These are phyloP conservation scores for Botrytis aclada DNA, from an alignment of 2,329 filamentous ascomycete species.

Conservation along the genomic window DNA sequence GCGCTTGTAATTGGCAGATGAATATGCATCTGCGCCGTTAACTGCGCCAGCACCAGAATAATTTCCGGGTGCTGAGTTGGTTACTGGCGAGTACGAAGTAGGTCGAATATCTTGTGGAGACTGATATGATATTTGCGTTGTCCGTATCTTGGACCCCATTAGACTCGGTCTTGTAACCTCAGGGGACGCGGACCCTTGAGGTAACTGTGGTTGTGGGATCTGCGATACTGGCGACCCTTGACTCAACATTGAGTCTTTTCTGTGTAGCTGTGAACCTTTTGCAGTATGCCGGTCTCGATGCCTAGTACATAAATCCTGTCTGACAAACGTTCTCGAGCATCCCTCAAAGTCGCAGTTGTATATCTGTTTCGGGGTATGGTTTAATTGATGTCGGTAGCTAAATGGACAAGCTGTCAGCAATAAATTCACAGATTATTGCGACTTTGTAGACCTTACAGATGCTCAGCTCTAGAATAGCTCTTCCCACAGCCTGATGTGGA, in stretches of 20 bases:
- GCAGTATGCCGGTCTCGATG: constrained; percentile 79
- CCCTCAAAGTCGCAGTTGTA: constrained; percentile 91
- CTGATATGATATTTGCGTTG: constrained; percentile 35
- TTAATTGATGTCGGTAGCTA: constrained; percentile 85
- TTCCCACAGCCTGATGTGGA: constrained; percentile 86
- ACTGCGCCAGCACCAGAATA: constrained; percentile 32
- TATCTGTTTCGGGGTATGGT: constrained; percentile 93
- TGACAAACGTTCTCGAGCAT: constrained; percentile 86
- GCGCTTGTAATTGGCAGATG: constrained; percentile 31
- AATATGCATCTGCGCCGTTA: constrained; percentile 32
- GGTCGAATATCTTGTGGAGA: constrained; percentile 34
- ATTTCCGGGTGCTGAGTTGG: constrained; percentile 32
- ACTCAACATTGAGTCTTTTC: constrained; percentile 63
- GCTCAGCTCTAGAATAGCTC: constrained; percentile 93
- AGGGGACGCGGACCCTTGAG: constrained; percentile 34
- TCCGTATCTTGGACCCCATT: constrained; percentile 29
- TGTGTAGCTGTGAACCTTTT: constrained; percentile 72
- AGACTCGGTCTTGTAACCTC: constrained; percentile 34
- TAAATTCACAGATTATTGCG: neutral
- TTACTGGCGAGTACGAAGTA: constrained; percentile 35
- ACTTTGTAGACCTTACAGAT: constrained; percentile 62
- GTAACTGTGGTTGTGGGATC: constrained; percentile 26
- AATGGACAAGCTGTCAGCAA: constrained; percentile 19
- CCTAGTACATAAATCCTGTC: constrained; percentile 85
- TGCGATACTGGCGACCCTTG: constrained; percentile 41